A percentile compares a stretch with the other conserved stretches of the same genome.
Conservation (phyloP, 768 basidiomycete species). For the Rhizopogon roseolus region DNA sequence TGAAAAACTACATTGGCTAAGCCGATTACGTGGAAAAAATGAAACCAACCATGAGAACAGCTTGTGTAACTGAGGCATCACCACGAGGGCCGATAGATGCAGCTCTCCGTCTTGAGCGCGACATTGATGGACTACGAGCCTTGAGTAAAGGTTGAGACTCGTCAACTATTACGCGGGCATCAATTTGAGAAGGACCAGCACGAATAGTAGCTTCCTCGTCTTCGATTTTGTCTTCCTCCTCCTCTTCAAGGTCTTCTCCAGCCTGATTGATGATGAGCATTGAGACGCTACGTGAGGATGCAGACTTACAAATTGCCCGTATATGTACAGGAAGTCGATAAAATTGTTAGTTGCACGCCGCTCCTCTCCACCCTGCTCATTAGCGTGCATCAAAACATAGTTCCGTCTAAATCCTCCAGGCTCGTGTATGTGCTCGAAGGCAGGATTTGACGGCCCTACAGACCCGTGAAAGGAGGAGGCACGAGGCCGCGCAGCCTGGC, state of each 20-base stretch:
- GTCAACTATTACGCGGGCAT: constrained; percentile 9
- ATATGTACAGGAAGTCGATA: constrained; percentile 91
- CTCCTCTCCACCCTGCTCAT: constrained; percentile 59
- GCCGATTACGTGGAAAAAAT: neutral
- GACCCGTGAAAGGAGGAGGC: constrained; percentile 66
- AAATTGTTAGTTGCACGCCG: constrained; percentile 73
- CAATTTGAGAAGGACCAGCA: constrained; percentile 8
- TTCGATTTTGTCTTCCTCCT: constrained; percentile 67
- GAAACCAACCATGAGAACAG: constrained; percentile 79
- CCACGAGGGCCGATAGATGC: constrained; percentile 63
- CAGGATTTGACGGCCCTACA: constrained; percentile 55
- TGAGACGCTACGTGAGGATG: neutral
- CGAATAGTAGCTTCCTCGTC: constrained; percentile 47
- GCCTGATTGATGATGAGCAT: constrained; percentile 45
- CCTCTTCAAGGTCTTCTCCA: constrained; percentile 86
- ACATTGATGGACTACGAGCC: constrained; percentile 34
- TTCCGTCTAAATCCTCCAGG: constrained; percentile 93
- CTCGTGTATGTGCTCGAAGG: constrained; percentile 89
- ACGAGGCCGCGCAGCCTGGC: constrained; percentile 56
- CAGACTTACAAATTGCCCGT: constrained; percentile 88
- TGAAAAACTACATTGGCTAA: constrained; percentile 1
- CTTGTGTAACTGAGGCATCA: constrained; percentile 87
- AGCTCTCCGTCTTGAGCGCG: constrained; percentile 50
- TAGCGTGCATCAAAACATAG: constrained; percentile 71
- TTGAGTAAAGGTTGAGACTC: constrained; percentile 60